Percentiles rank a stretch among this genome's conserved stretches.
Conservation (phyloP, 2,329 filamentous ascomycete genomes). For the Harringtonia aguacate region DNA sequence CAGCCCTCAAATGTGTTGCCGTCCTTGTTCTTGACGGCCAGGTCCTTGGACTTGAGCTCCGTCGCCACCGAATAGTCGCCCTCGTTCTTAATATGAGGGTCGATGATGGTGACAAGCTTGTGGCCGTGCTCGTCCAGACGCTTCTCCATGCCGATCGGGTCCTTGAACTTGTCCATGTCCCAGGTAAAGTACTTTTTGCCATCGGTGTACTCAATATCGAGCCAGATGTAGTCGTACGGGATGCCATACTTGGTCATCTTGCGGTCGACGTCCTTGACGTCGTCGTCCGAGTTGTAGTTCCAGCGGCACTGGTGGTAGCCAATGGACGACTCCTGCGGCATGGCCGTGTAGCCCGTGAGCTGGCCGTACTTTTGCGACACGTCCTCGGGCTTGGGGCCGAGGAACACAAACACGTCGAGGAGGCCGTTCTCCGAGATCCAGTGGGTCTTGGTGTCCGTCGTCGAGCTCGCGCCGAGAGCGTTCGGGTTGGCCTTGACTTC, state of each 20-base stretch:
- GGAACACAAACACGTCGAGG: constrained; percentile 87
- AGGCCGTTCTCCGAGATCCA: constrained; percentile 93
- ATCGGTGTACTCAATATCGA: constrained; percentile 95
- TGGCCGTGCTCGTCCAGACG: constrained; percentile 76
- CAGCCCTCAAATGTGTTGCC: constrained; percentile 84
- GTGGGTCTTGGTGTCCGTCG: constrained; percentile 76
- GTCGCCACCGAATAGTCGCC: constrained; percentile 66
- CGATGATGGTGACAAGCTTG: constrained; percentile 89
- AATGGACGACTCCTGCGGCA: constrained; percentile 86
- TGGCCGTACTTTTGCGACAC: constrained; percentile 76
- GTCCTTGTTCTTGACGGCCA: constrained; percentile 86
- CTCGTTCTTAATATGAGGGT: constrained; percentile 94
- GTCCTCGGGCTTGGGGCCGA: constrained; percentile 77
- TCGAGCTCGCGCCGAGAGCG: constrained; percentile 57
- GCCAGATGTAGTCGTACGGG: constrained; percentile 97
- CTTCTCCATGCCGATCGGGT: constrained; percentile 79
- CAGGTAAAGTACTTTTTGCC: constrained; percentile 98
- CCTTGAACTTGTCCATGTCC: constrained; percentile 78
- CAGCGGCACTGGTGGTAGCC: constrained; percentile 96
- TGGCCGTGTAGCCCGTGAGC: constrained; percentile 80
- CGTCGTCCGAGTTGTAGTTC: constrained; percentile 97
- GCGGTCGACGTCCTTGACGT: constrained; percentile 91
- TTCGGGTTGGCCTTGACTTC: constrained; percentile 66
- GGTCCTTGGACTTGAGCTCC: constrained; percentile 71
- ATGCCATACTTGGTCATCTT: constrained; percentile 95